Percentiles rank a stretch among this genome's conserved stretches.
These are phyloP conservation scores for Primulina tabacum DNA, from an alignment of 257 asterid species.

Conservation along the genomic window DNA sequence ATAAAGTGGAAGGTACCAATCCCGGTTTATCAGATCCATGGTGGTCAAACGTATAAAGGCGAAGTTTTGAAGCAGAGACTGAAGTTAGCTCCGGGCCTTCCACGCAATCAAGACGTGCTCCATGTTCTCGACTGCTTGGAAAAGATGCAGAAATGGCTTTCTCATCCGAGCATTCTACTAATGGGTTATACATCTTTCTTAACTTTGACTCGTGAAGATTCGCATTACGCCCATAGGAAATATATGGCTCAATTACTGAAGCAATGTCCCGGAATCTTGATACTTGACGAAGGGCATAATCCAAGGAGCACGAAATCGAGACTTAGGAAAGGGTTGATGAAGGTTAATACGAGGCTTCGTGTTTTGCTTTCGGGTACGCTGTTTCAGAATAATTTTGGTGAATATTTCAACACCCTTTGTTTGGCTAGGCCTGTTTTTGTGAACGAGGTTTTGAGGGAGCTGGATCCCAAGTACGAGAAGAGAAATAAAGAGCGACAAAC, in stretches of 20 bases:
- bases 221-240: slow-evolving; percentile 88
- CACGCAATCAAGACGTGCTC: slow-evolving; percentile 91
- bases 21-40: slow-evolving; percentile 96
- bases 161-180: slow-evolving; percentile 86
- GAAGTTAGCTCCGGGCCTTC: slow-evolving; percentile 74
- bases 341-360: slow-evolving; percentile 77
- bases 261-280: slow-evolving; percentile 87
- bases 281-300: slow-evolving; percentile 96
- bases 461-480: slow-evolving; percentile 82
- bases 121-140: slow-evolving; percentile 96
- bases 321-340: slow-evolving; percentile 85
- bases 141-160: slow-evolving; percentile 94
- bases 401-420: slow-evolving; percentile 89
- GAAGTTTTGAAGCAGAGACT: slow-evolving; percentile 85
- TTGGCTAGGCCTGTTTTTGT: slow-evolving; percentile 83
- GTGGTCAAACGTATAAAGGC: slow-evolving; percentile 94
- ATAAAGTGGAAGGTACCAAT: slow-evolving; percentile 94
- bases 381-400: slow-evolving; percentile 95
- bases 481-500: slow-evolving; percentile 52
- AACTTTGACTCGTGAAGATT: slow-evolving; percentile 86
- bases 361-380: slow-evolving; percentile 88
- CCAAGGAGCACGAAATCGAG: slow-evolving; percentile 98
- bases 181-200: slow-evolving; percentile 97
- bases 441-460: slow-evolving; percentile 72
- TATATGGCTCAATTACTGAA: slow-evolving; percentile 87